Percentiles rank a stretch among this genome's conserved stretches.
Conservation (phyloP, 495 filamentous ascomycete genomes). For the Wilcoxina mikolae region DNA sequence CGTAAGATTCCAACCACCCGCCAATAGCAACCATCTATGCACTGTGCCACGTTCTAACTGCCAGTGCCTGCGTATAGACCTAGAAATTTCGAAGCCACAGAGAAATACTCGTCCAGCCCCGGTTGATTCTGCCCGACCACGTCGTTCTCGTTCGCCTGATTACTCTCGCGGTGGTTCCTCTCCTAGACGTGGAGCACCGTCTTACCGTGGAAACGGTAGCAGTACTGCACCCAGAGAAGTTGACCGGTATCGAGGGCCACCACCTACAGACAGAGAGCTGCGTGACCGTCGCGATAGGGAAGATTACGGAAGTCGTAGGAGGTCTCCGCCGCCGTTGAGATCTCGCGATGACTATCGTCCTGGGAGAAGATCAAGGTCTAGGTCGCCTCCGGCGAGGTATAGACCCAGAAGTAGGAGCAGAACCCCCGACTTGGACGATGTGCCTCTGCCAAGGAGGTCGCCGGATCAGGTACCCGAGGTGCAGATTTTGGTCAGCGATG, state of each 20-base stretch:
- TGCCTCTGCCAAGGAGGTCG: constrained; percentile 48
- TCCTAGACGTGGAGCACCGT: constrained; percentile 26
- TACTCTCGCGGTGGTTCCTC: constrained; percentile 39
- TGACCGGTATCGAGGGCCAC: constrained; percentile 9
- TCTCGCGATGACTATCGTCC: constrained; percentile 34
- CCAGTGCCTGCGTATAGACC: constrained; percentile 40
- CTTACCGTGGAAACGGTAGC: constrained; percentile 34
- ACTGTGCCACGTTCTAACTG: constrained; percentile 7
- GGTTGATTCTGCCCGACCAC: constrained; percentile 28
- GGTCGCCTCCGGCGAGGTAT: constrained; percentile 30
- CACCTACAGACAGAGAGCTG: constrained; percentile 39
- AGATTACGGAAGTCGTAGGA: constrained; percentile 49
- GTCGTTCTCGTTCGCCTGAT: constrained; percentile 59
- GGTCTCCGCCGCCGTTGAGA: constrained; percentile 36
- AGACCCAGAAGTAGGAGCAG: constrained; percentile 45
- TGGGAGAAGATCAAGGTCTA: constrained; percentile 29
- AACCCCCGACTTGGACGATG: constrained; percentile 36
- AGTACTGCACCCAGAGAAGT: constrained; percentile 27
- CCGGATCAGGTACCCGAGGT: constrained; percentile 77
- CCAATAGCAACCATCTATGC: constrained; percentile 1
- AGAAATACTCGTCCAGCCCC: constrained; percentile 50
- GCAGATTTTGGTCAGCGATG: constrained; percentile 67
- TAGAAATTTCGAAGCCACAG: constrained; percentile 84
- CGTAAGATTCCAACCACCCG: constrained; percentile 46
- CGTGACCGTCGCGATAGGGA: constrained; percentile 41